These are phyloP conservation scores for Diplodia intermedia DNA, from an alignment of 2,329 filamentous ascomycete species.

Conservation along the genomic window DNA sequence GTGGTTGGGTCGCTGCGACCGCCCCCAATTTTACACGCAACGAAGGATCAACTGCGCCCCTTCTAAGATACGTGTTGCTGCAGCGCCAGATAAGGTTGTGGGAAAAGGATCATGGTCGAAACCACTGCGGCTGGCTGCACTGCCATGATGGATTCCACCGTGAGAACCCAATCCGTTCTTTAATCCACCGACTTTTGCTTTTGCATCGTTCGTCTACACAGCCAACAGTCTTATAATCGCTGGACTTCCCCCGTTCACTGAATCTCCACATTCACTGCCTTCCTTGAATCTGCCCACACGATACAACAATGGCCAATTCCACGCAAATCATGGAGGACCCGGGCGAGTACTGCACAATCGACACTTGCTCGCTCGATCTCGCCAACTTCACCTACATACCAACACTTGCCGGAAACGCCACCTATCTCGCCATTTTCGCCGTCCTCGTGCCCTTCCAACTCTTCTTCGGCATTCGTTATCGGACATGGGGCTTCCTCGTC, in stretches of 20 bases:
- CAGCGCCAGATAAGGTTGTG: too few relatives aligned
- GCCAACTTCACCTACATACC: slow-evolving; percentile 64
- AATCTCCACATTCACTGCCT: too few relatives aligned
- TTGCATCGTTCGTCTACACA: background rate
- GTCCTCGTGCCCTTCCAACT: slow-evolving; percentile 58
- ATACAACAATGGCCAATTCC: slow-evolving; percentile 7
- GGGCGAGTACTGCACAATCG: slow-evolving; percentile 37
- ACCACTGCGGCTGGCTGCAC: background rate
- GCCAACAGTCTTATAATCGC: background rate
- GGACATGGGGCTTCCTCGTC: slow-evolving; percentile 63
- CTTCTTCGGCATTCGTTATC: slow-evolving; percentile 57
- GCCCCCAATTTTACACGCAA: too few relatives aligned
- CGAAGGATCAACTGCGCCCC: slow-evolving; percentile 20
- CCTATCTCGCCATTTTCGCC: slow-evolving; percentile 61
- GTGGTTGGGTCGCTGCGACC: background rate
- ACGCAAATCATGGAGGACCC: background rate
- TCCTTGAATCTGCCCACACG: too few relatives aligned
- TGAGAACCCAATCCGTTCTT: background rate
- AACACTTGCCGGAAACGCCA: slow-evolving; percentile 57
- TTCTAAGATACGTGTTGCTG: background rate
- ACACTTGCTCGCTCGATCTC: slow-evolving; percentile 54
- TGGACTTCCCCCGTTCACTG: too few relatives aligned
- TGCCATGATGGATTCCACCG: background rate
- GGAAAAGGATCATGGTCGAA: background rate
- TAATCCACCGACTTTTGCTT: background rate